Evolutionary conservation across 78 protist genomes (phyloP).

Genomic region (Chrysochromulina parva): DNA sequence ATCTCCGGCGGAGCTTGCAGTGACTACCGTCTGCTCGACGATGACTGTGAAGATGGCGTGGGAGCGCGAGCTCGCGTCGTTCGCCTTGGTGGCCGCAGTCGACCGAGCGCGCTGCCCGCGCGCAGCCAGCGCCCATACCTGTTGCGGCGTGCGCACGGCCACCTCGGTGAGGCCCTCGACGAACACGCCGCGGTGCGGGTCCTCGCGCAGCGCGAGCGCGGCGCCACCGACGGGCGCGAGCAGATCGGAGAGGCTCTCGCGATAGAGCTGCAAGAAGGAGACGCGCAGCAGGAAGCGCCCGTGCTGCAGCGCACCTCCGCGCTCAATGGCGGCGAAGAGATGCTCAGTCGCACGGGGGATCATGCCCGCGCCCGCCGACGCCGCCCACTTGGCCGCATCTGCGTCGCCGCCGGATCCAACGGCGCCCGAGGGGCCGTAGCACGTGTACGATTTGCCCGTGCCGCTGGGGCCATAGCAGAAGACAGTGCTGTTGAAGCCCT

Average conservation of each 20-base stretch:
- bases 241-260: conserved; percentile 72
- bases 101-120: conserved; percentile 62
- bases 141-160: conserved; percentile 57
- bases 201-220: conserved; percentile 67
- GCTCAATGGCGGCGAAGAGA: conserved; percentile 10
- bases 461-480: background rate
- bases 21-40: conserved; percentile 42
- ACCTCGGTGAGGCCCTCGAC: conserved; percentile 82
- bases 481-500: conserved; percentile 16
- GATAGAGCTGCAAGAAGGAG: conserved; percentile 73
- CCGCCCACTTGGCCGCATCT: background rate
- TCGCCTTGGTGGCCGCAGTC: conserved; percentile 77
- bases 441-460: conserved; percentile 11
- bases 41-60: conserved; percentile 70
- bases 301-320: background rate
- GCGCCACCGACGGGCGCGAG: conserved; percentile 37
- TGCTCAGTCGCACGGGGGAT: conserved; percentile 27
- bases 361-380: conserved; percentile 6
- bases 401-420: background rate
- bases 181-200: conserved; percentile 48
- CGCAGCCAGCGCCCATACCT: conserved; percentile 50
- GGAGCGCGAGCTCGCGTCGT: conserved; percentile 59
- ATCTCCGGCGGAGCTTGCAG: no score
- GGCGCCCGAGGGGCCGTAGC: background rate
- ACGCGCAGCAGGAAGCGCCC: conserved; percentile 50